These are phyloP conservation scores for Fusarium sp. DNA, from an alignment of 2,329 filamentous ascomycete genomes.

Conservation along the genomic window DNA sequence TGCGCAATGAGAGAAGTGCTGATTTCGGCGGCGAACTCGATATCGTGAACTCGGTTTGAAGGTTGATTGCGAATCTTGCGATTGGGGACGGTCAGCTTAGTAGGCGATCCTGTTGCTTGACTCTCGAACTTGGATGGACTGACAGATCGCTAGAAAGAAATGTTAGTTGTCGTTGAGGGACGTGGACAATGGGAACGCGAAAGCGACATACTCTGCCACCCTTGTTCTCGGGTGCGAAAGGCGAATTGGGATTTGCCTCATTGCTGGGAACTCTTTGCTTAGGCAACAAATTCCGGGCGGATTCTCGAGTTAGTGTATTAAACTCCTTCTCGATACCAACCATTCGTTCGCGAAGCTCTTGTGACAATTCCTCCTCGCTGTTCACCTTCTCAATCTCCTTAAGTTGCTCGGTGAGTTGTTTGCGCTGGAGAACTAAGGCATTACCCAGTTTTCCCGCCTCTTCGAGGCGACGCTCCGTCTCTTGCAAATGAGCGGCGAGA, in stretches of 20 bases:
- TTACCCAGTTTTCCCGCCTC: conserved; percentile 92
- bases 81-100: conserved; percentile 88
- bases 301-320: conserved; percentile 92
- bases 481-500: conserved; percentile 89
- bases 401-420: conserved; percentile 83
- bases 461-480: conserved; percentile 91
- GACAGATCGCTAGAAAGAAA: conserved; percentile 69
- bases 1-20: conserved; percentile 95
- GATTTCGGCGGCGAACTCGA: conserved; percentile 98
- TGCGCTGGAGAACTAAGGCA: conserved; percentile 87
- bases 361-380: conserved; percentile 81
- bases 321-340: conserved; percentile 93
- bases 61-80: conserved; percentile 92
- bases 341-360: conserved; percentile 85
- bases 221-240: conserved; percentile 66
- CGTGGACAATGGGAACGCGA: neutral
- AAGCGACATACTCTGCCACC: conserved; percentile 64
- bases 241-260: conserved; percentile 67
- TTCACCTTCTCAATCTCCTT: conserved; percentile 86
- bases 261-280: conserved; percentile 84
- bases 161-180: conserved; percentile 15
- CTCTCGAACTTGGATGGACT: conserved; percentile 85
- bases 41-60: conserved; percentile 89
- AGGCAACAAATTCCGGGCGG: conserved; percentile 86
- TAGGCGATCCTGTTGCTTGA: conserved; percentile 86